Evolutionary conservation across 2,329 filamentous ascomycete species (phyloP).

Genomic region (Trichoderma sp.): DNA sequence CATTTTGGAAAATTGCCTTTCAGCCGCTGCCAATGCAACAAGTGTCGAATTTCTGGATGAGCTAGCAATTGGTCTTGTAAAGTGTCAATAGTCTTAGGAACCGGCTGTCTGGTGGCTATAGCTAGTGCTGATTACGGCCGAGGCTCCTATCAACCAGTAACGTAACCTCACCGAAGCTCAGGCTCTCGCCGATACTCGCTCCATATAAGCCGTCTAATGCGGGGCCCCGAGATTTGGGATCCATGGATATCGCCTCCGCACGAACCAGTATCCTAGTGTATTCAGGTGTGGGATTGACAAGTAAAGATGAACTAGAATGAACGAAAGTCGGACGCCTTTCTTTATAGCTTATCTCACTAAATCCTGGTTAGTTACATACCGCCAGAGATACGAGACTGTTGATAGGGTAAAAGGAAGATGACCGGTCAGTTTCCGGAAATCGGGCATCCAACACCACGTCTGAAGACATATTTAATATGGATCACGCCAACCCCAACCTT

Average conservation of each 20-base stretch:
- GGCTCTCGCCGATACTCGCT: background rate
- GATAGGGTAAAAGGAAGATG: slow-evolving; percentile 1
- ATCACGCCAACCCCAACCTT: background rate
- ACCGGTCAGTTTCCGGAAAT: background rate
- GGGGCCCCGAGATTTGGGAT: background rate
- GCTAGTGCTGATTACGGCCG: slow-evolving; percentile 3
- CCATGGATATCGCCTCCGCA: background rate
- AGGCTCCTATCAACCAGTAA: background rate
- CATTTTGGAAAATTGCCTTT: background rate
- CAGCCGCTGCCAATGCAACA: background rate
- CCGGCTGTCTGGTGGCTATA: background rate
- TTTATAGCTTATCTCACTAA: background rate
- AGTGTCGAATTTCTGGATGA: background rate
- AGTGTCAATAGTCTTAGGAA: background rate
- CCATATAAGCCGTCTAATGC: background rate
- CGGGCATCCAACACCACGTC: background rate
- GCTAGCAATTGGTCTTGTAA: background rate
- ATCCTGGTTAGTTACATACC: background rate
- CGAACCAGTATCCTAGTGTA: background rate
- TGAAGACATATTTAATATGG: background rate
- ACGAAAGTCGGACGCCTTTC: background rate
- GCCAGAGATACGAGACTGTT: background rate
- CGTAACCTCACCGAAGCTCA: background rate
- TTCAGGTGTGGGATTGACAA: background rate
- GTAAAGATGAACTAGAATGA: background rate